A percentile compares a stretch with the other conserved stretches of the same genome.
These are phyloP conservation scores for Phytophthora cactorum DNA, from an alignment of 352 stramenopile species.

Conservation along the genomic window DNA sequence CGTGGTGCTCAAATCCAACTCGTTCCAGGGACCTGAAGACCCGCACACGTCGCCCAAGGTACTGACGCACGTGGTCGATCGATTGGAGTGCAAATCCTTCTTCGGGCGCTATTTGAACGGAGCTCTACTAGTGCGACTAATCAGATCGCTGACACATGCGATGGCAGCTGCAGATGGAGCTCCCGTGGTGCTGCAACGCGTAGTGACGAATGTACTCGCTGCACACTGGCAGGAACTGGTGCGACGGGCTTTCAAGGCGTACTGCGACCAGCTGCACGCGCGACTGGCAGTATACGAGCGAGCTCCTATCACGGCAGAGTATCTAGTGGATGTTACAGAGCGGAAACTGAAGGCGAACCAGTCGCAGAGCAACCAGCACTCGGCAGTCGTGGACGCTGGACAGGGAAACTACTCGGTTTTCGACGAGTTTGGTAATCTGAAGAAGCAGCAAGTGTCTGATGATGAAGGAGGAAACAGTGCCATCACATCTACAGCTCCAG, in stretches of 20 bases:
- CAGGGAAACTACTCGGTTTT: constrained; percentile 73
- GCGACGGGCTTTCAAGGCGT: constrained; percentile 57
- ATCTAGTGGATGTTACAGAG: constrained; percentile 77
- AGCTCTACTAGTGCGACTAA: constrained; percentile 53
- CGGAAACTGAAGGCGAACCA: constrained; percentile 57
- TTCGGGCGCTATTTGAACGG: constrained; percentile 71
- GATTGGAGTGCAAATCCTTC: constrained; percentile 60
- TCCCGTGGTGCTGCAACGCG: constrained; percentile 59
- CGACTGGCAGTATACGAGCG: constrained; percentile 67
- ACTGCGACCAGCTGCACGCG: constrained; percentile 67
- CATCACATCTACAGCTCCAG: constrained; percentile 8
- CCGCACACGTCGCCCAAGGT: constrained; percentile 67
- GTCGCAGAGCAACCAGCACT: constrained; percentile 44
- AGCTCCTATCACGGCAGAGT: constrained; percentile 59
- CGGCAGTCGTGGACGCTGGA: constrained; percentile 59
- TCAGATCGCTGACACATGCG: constrained; percentile 54
- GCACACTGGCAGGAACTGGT: constrained; percentile 73
- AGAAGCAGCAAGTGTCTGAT: constrained; percentile 44
- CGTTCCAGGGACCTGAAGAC: constrained; percentile 44
- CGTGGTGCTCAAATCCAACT: constrained; percentile 64
- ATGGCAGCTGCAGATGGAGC: constrained; percentile 38
- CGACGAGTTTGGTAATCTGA: constrained; percentile 85
- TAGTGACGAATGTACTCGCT: constrained; percentile 66
- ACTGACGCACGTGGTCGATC: constrained; percentile 57
- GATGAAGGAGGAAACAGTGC: constrained; percentile 10